Conservation (phyloP, 345 rosid species). For the Murraya koenigii region DNA sequence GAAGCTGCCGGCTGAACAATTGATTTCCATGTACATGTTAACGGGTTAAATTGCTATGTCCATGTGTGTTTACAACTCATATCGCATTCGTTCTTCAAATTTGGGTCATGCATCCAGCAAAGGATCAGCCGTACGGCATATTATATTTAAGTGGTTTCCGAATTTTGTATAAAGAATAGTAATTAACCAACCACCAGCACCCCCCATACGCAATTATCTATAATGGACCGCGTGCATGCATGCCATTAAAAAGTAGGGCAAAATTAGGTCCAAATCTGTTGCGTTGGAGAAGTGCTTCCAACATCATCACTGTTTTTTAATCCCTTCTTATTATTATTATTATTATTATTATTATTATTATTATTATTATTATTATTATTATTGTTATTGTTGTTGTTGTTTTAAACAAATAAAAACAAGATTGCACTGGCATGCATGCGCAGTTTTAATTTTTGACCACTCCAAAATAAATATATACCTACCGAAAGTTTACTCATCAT, state of each 20-base stretch:
- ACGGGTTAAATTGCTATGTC: too few relatives aligned
- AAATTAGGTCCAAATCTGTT: background rate
- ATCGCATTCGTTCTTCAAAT: background rate
- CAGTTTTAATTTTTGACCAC: background rate
- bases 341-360: background rate
- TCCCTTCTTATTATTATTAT: too few relatives aligned
- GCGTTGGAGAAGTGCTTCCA: background rate
- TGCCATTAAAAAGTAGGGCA: constrained; percentile 5
- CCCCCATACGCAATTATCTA: background rate
- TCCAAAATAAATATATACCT: background rate
- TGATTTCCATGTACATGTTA: too few relatives aligned
- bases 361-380: background rate
- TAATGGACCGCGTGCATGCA: constrained; percentile 6
- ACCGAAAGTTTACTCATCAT: background rate
- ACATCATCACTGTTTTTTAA: background rate
- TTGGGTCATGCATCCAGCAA: background rate
- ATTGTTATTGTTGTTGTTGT: background rate
- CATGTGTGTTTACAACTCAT: too few relatives aligned
- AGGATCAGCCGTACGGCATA: too few relatives aligned
- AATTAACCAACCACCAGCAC: too few relatives aligned
- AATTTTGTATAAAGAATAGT: background rate
- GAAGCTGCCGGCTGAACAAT: too few relatives aligned
- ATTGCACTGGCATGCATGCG: background rate
- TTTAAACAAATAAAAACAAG: background rate
- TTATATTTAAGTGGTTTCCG: background rate